Percentiles rank a stretch among this genome's conserved stretches.
phyloP scores from a whole-genome alignment of 2,329 filamentous ascomycete genomes.

The Pseudocercospora musae region DNA sequence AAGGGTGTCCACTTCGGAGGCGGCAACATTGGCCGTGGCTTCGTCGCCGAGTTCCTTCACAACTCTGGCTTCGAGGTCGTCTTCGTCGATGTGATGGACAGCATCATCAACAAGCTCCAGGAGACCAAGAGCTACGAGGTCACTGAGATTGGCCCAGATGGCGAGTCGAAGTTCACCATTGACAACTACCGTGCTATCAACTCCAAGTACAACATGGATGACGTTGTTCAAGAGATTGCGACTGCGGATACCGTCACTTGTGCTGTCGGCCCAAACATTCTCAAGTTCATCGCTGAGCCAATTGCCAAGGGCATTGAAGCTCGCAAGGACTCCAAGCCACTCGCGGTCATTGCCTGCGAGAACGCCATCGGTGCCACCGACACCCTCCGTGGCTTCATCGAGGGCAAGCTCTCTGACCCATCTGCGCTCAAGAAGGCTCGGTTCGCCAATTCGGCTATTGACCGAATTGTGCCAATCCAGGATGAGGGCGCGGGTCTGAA shows the following conservation, averaged over 20 bases:
- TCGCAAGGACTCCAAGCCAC: conserved; percentile 63
- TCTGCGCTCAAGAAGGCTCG: conserved; percentile 71
- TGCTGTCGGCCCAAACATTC: conserved; percentile 91
- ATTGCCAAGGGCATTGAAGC: conserved; percentile 91
- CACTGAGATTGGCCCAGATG: conserved; percentile 84
- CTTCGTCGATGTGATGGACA: conserved; percentile 90
- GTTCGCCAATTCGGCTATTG: conserved; percentile 97
- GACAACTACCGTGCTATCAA: conserved; percentile 97
- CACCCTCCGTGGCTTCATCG: conserved; percentile 72
- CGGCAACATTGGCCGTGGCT: conserved; percentile 59
- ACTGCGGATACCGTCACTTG: conserved; percentile 91
- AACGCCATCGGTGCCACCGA: conserved; percentile 95
- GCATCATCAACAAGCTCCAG: conserved; percentile 77
- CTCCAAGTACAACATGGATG: conserved; percentile 77
- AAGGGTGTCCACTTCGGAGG: conserved; percentile 54
- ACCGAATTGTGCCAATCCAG: conserved; percentile 95
- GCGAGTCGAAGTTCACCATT: conserved; percentile 76
- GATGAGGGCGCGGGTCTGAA: conserved; percentile 75
- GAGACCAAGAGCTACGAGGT: conserved; percentile 76
- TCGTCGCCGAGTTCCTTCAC: conserved; percentile 88
- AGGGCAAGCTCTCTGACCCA: conserved; percentile 66
- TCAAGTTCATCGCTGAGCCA: conserved; percentile 92
- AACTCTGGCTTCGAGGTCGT: conserved; percentile 93
- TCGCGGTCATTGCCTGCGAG: conserved; percentile 95
- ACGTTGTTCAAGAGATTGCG: conserved; percentile 79